phyloP scores from a whole-genome alignment of 768 basidiomycete genomes.

The Collybia mongolica region DNA sequence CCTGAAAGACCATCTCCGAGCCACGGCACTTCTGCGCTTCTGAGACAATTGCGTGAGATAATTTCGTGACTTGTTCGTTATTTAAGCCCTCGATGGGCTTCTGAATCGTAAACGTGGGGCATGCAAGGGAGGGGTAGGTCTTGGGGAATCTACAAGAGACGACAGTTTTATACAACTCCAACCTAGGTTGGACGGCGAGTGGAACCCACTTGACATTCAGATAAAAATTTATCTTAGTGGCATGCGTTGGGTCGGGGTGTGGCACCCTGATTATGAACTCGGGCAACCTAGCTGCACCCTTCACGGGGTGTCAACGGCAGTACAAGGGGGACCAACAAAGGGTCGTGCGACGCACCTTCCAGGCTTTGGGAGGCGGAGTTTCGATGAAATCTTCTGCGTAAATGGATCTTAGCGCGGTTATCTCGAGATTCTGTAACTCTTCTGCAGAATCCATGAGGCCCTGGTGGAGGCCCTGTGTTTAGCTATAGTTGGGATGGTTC shows the following conservation, averaged over 20 bases:
- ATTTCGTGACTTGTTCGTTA: conserved; percentile 52
- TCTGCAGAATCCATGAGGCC: conserved; percentile 68
- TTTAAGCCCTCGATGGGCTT: conserved; percentile 61
- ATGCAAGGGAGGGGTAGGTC: conserved; percentile 76
- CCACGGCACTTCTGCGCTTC: conserved; percentile 69
- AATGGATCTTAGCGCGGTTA: conserved; percentile 77
- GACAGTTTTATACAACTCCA: neutral
- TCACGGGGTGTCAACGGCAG: conserved; percentile 5
- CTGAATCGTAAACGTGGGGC: conserved; percentile 66
- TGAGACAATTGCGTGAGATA: conserved; percentile 58
- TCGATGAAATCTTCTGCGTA: conserved; percentile 78
- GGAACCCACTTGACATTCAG: conserved; percentile 66
- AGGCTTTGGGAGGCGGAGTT: conserved; percentile 73
- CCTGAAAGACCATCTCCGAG: conserved; percentile 79
- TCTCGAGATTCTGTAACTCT: conserved; percentile 67
- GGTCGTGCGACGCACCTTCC: conserved; percentile 58
- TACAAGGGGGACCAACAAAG: neutral
- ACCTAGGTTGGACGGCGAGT: neutral
- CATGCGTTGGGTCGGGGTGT: conserved; percentile 66
- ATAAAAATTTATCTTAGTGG: conserved; percentile 56
- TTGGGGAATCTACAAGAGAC: conserved; percentile 61
- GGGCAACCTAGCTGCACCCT: conserved; percentile 69
- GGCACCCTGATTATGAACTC: conserved; percentile 76
- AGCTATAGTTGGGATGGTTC: conserved; percentile 16
- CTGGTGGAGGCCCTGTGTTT: conserved; percentile 18